A percentile compares a stretch with the other conserved stretches of the same genome.
Conservation (phyloP, 2,329 filamentous ascomycete species). For the Ophiostoma sp. region DNA sequence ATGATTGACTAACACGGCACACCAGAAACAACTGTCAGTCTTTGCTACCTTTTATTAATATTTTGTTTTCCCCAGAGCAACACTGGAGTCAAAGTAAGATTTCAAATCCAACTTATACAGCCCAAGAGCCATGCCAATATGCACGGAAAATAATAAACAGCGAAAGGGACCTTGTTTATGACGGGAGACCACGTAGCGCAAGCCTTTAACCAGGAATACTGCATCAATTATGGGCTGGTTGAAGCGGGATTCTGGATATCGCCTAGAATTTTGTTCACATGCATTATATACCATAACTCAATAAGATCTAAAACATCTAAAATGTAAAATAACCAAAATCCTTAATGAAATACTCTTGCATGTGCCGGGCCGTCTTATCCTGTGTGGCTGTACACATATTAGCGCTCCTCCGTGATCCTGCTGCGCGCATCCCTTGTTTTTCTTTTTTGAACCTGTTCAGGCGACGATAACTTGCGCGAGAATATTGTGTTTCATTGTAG, state of each 20-base stretch:
- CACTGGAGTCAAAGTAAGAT: neutral
- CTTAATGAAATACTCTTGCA: too few species aligned
- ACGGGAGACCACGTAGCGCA: neutral
- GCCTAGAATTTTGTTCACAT: too few species aligned
- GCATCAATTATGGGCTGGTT: neutral
- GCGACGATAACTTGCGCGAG: neutral
- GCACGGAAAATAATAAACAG: neutral
- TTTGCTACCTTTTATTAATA: neutral
- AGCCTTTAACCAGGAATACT: neutral
- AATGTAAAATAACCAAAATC: too few species aligned
- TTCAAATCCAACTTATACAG: neutral
- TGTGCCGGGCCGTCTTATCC: neutral
- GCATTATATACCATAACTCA: neutral
- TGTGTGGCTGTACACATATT: neutral
- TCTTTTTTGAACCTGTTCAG: neutral
- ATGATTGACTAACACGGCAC: neutral
- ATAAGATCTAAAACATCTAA: too few species aligned
- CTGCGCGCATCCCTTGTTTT: neutral
- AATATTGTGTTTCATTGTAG: neutral
- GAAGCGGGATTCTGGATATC: neutral
- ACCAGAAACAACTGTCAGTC: neutral
- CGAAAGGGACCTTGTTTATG: neutral
- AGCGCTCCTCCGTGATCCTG: neutral
- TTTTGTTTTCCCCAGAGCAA: neutral
- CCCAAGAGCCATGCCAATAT: neutral